These are phyloP conservation scores for Aspergillus sclerotioniger DNA, from an alignment of 495 filamentous ascomycete species.

Conservation along the genomic window DNA sequence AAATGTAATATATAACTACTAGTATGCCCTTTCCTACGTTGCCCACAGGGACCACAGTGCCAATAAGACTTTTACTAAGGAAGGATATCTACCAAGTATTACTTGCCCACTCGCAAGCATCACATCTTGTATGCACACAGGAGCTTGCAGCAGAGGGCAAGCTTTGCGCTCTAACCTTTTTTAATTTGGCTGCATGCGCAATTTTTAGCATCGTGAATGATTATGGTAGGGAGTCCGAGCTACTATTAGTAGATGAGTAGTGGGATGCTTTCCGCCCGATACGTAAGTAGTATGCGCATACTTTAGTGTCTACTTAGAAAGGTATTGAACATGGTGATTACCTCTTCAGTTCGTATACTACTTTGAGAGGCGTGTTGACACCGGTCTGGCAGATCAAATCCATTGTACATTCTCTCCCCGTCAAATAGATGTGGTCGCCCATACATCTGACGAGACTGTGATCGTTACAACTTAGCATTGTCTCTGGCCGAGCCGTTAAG, in stretches of 20 bases:
- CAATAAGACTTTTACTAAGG: no score
- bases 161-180: constrained; percentile 25
- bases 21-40: no score
- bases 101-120: no score
- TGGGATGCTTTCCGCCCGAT: not conserved
- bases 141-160: constrained; percentile 8
- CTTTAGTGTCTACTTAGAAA: not conserved
- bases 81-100: no score
- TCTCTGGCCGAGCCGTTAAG: constrained; percentile 4
- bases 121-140: not conserved
- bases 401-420: no score
- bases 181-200: constrained; percentile 27
- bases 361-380: not conserved
- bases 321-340: not conserved
- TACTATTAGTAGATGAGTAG: not conserved
- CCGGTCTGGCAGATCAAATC: no score
- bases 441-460: not conserved
- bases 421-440: no score
- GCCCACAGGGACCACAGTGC: no score
- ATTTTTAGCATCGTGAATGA: constrained; percentile 10
- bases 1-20: no score
- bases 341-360: no score
- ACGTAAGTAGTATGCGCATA: not conserved
- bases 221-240: not conserved
- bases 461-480: not conserved